A percentile compares a stretch with the other conserved stretches of the same genome.
Conservation (phyloP, 768 basidiomycete species). For the Tricholoma flavovirens region DNA sequence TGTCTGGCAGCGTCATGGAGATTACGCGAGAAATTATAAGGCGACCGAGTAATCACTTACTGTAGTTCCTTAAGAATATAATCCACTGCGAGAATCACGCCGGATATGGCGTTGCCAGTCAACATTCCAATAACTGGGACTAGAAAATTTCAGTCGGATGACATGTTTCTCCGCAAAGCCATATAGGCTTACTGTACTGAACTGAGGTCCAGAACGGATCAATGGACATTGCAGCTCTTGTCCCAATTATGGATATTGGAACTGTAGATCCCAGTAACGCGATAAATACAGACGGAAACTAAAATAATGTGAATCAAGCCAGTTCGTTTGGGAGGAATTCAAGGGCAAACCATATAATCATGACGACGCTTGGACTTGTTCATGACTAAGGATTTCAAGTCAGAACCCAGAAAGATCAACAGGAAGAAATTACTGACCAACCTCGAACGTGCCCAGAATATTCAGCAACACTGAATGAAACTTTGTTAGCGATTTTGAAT, state of each 20-base stretch:
- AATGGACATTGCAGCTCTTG: conserved; percentile 68
- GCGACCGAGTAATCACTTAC: conserved; percentile 33
- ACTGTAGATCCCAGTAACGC: conserved; percentile 71
- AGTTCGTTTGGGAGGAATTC: not conserved
- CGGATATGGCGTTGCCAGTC: conserved; percentile 72
- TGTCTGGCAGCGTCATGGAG: conserved; percentile 40
- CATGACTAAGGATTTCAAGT: conserved; percentile 40
- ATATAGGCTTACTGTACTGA: conserved; percentile 57
- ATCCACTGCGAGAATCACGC: conserved; percentile 64
- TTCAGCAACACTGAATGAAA: conserved; percentile 56
- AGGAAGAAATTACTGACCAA: conserved; percentile 38
- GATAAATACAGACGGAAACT: conserved; percentile 63
- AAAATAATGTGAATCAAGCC: not conserved
- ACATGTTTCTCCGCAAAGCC: not conserved
- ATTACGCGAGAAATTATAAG: not conserved
- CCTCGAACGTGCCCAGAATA: conserved; percentile 71
- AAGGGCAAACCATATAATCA: conserved; percentile 59
- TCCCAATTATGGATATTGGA: conserved; percentile 73
- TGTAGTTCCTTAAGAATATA: conserved; percentile 70
- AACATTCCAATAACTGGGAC: conserved; percentile 87
- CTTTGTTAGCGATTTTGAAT: not conserved
- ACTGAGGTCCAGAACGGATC: conserved; percentile 80
- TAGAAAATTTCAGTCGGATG: conserved; percentile 19
- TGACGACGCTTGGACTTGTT: conserved; percentile 79
- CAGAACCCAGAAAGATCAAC: not conserved